Evolutionary conservation across 495 filamentous ascomycete genomes (phyloP).

Genomic region (Trypethelium eluteriae): DNA sequence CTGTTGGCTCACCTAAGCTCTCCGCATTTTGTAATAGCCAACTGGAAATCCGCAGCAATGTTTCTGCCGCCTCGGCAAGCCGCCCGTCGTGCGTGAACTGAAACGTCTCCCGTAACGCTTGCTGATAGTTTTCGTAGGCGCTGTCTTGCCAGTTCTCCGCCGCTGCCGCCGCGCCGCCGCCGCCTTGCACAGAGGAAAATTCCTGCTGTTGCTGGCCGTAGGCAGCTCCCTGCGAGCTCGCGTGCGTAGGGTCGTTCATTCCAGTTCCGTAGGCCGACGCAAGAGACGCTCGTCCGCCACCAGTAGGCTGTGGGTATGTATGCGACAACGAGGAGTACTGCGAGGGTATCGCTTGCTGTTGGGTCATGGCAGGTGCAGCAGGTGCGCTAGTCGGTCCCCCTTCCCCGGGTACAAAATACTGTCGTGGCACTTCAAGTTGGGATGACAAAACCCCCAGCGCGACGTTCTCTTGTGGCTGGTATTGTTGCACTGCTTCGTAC

Average conservation of each 20-base stretch:
- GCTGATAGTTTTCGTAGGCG: slow-evolving; percentile 68
- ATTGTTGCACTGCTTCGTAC: slow-evolving; percentile 75
- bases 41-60: slow-evolving; percentile 69
- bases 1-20: slow-evolving; percentile 68
- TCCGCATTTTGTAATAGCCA: slow-evolving; percentile 78
- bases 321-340: slow-evolving; percentile 49
- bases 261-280: slow-evolving; percentile 47
- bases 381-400: slow-evolving; percentile 50
- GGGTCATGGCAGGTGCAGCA: slow-evolving; percentile 43
- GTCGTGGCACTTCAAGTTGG: slow-evolving; percentile 62
- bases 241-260: slow-evolving; percentile 48
- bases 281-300: slow-evolving; percentile 39
- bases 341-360: slow-evolving; percentile 44
- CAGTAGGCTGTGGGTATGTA: slow-evolving; percentile 46
- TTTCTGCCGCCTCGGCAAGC: slow-evolving; percentile 63
- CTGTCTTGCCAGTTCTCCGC: slow-evolving; percentile 43
- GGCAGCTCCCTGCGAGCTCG: slow-evolving; percentile 18
- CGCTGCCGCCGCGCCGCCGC: too few relatives aligned
- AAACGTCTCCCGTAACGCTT: slow-evolving; percentile 63
- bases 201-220: slow-evolving; percentile 29
- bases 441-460: slow-evolving; percentile 69
- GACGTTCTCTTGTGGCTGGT: slow-evolving; percentile 70
- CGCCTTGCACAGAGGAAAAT: slow-evolving; percentile 30
- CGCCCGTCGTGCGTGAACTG: slow-evolving; percentile 64
- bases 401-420: slow-evolving; percentile 69